Evolutionary conservation across 805 yeast genomes (phyloP), one percentile per base, ranked within the genome.

Genomic region (Wickerhamiella vanderwaltii): DNA sequence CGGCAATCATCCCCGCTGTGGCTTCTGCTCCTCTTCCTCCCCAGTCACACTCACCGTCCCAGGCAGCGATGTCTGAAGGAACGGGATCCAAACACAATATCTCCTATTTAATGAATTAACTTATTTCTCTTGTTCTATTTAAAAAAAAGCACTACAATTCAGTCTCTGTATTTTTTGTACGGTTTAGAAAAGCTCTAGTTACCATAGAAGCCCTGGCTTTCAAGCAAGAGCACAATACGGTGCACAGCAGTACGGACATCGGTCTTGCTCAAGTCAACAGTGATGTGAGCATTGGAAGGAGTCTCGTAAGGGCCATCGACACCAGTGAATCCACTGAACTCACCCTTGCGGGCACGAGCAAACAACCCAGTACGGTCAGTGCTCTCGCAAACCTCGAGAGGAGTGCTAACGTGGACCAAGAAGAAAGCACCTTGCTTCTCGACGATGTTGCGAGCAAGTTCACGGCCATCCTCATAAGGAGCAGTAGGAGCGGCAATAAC

Each of bases 121-220:
- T 42, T 31, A 38, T 16, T 12, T 18, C 13, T 22, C 29, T 9
- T 5, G 4, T 16, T 16, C 6, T 11, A 25, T 13, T 6, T 5
- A 24, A n/a, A n/a, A n/a, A 13, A 12, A n/a, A n/a, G n/a, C n/a
- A n/a, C n/a, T n/a, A n/a, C n/a, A n/a, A n/a, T n/a, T n/a, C n/a
- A n/a, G n/a, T n/a, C n/a, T n/a, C n/a, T n/a, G n/a, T n/a, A 24
- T 9, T 24, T 24, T 24, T 24, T 24, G n/a, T n/a, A n/a, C n/a
- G n/a, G n/a, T n/a, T n/a, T n/a, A n/a, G n/a, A n/a, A n/a, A n/a
- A 4, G 17, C 18, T 30, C 41, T 57, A 60, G 47, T 58, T 58
- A 3, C 69, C 69, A 45, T 82, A 83, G 65, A 80, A 87, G 13
- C 93, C 94, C 63, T 86, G 83, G 54, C 78, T 75, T 62, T 82